These are phyloP conservation scores for Penicillium paxilli DNA, from an alignment of 495 filamentous ascomycete genomes.

Conservation along the genomic window DNA sequence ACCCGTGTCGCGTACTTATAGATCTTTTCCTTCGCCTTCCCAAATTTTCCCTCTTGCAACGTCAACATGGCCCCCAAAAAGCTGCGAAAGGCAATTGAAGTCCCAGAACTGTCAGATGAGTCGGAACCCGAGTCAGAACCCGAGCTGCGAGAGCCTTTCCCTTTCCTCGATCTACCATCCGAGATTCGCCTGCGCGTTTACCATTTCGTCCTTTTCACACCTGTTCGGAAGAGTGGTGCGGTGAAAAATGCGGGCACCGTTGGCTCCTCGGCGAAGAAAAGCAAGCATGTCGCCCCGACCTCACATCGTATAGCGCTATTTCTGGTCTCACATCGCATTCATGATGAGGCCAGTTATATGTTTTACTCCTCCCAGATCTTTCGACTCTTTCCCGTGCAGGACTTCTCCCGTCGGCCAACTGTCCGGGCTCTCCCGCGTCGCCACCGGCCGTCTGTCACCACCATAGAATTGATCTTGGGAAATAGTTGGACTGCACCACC, in stretches of 20 bases:
- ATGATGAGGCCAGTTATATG: slow-evolving; percentile 68
- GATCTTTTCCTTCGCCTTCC: slow-evolving; percentile 7
- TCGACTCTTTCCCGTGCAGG: slow-evolving; percentile 72
- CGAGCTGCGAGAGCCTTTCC: slow-evolving; percentile 49
- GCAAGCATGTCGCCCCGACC: slow-evolving; percentile 50
- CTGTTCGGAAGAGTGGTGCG: slow-evolving; percentile 28
- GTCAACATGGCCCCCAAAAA: slow-evolving; percentile 24
- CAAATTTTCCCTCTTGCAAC: slow-evolving; percentile 1
- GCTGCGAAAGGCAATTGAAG: slow-evolving; percentile 7
- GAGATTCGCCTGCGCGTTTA: slow-evolving; percentile 78
- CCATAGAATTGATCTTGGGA: slow-evolving; percentile 75
- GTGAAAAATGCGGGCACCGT: slow-evolving; percentile 47
- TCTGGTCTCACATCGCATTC: slow-evolving; percentile 61
- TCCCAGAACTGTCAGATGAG: neutral
- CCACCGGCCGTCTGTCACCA: slow-evolving; percentile 65
- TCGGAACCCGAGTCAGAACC: slow-evolving; percentile 12
- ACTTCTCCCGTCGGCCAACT: slow-evolving; percentile 63
- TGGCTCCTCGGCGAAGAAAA: slow-evolving; percentile 75
- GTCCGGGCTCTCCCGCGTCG: slow-evolving; percentile 46
- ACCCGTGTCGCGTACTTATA: slow-evolving; percentile 18
- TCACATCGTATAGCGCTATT: slow-evolving; percentile 59
- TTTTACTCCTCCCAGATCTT: slow-evolving; percentile 79
- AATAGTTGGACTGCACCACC: slow-evolving; percentile 80
- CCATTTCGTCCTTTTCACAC: slow-evolving; percentile 57
- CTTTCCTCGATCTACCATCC: slow-evolving; percentile 73